Base-by-base conservation (phyloP, 2,329 filamentous ascomycete genomes). In the Aspergillus transmontanensis region DNA sequence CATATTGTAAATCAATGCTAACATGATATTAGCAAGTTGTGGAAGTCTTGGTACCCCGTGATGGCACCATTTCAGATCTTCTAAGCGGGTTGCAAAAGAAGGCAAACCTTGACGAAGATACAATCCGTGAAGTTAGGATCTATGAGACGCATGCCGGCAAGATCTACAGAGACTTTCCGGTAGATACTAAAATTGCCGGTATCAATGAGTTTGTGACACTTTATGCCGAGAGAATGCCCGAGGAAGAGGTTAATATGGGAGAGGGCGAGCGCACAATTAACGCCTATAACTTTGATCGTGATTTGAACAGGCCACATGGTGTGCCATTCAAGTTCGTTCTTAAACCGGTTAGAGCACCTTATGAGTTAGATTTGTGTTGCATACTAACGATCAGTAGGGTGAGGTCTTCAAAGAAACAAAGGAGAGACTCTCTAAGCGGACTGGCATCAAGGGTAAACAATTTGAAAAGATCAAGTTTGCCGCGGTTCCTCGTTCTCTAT, bases 401-500 rank as follows among this genome's bases (percentile, higher is more conserved):
- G 95, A 99, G 77, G 84, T 85, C 45, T 98, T 99, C 79, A 89
- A 88, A 63, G 92, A 98, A 39, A 97, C 94, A 50, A 97, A 94
- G 82, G 93, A 96, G 80, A 89, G 95, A n/a, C 83, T 99, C 4
- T 94, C 95, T 70, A 94, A 94, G 78, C 86, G 94, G 63, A 97
- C 92, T 0, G 94, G 94, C 30, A 89, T 99, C 80, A 97, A 97
- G 80, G 96, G 95, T 78, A 99, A 99, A 84, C 93, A 93, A 68
- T 94, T 99, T 70, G 94, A 99, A 79, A 98, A 98, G 84, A 95
- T 99, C 79, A 97, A 96, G 79, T 97, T 99, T 82, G 91, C 93
- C 7, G 80, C 96, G 36, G 86, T 97, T 58, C 84, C 89, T 76
- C 84, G 91, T 75, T 70, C 80, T 70, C 85, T 87, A 58, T 96